Evolutionary conservation across 1,139 yeast species (phyloP).

Genomic region (Geotrichum aggregatum): DNA sequence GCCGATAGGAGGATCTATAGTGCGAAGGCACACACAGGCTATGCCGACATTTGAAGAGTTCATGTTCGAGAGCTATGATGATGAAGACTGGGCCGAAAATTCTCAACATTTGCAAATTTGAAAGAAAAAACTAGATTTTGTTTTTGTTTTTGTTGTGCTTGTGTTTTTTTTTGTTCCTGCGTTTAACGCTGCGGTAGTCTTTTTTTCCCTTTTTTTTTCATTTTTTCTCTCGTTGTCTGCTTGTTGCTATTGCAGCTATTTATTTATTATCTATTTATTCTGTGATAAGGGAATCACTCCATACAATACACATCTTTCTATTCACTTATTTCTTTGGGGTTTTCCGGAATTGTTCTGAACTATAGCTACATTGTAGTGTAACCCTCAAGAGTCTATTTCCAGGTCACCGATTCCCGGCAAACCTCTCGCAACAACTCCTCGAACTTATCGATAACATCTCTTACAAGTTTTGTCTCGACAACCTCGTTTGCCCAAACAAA

Average conservation of each 20-base stretch:
- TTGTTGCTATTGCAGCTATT: not conserved
- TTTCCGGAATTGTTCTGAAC: too few species aligned
- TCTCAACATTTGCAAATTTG: slow-evolving; percentile 7
- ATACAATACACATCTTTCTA: too few species aligned
- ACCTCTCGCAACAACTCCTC: not conserved
- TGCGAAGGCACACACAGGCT: not conserved
- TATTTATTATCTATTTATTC: too few species aligned
- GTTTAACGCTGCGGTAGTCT: not conserved
- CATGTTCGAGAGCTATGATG: slow-evolving; percentile 12
- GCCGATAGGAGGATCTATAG: too few species aligned
- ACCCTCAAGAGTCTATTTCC: too few species aligned
- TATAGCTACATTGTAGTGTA: too few species aligned
- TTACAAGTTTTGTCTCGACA: not conserved
- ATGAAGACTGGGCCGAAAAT: slow-evolving; percentile 10
- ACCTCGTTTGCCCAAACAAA: slow-evolving; percentile 4
- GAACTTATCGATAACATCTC: not conserved
- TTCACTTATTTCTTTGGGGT: too few species aligned
- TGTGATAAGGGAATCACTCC: too few species aligned
- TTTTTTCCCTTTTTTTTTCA: not conserved
- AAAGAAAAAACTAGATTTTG: not conserved
- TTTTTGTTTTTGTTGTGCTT: not conserved
- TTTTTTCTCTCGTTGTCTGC: not conserved
- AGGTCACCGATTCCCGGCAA: not conserved
- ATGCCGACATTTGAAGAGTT: slow-evolving; percentile 17
- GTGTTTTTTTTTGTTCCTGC: not conserved